Evolutionary conservation across 176 grass and related monocot species (phyloP), one percentile per base, ranked within the genome.

Genomic region (Thinopyrum elongatum): DNA sequence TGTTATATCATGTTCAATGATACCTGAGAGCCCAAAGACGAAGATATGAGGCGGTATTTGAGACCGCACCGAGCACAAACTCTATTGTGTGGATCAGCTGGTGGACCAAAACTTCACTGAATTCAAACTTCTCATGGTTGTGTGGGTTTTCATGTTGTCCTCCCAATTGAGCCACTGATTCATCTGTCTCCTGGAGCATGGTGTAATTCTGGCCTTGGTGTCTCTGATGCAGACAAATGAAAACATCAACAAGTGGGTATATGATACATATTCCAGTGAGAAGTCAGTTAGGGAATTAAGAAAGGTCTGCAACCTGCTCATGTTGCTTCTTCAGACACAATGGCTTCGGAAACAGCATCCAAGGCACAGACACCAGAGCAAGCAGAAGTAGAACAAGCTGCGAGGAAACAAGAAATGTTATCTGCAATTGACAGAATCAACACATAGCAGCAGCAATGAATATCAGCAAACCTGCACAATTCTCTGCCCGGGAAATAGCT

Each of bases 1-100:
- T 30, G 78, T 15, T 28, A 11, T 47, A 23, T 61, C 34, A 75
- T 81, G 15, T 69, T 28, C 13, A 76, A 16, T 22, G 65, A 71
- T 90, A 98, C 93, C 96, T 98, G 70, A 98, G 96, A 83, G 96
- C 96, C 96, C 96, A 98, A 12, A 98, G 91, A 47, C 93, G 96
- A 86, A 98, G 96, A 86, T 98, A 98, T 12, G 96, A 98, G 27
- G 96, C 93, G 10, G 96, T 98, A 75, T 98, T 98, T 34, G 96
- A 98, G 65, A 98, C 96, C 9, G 96, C 96, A 39, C 93, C 93
- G 27, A 98, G 96, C 67, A 98, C 96, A 94, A 98, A 98, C 85
- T 98, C 96, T 29, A 98, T 98, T 15, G 96, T 95, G 86, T 95
- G 96, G 62, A 98, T 98, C 61, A 98, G 58, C 70, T 98, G 94